Percentiles rank a stretch among this genome's conserved stretches.
These are phyloP conservation scores for Candida anutae DNA, from an alignment of 1,139 yeast genomes.

Conservation along the genomic window DNA sequence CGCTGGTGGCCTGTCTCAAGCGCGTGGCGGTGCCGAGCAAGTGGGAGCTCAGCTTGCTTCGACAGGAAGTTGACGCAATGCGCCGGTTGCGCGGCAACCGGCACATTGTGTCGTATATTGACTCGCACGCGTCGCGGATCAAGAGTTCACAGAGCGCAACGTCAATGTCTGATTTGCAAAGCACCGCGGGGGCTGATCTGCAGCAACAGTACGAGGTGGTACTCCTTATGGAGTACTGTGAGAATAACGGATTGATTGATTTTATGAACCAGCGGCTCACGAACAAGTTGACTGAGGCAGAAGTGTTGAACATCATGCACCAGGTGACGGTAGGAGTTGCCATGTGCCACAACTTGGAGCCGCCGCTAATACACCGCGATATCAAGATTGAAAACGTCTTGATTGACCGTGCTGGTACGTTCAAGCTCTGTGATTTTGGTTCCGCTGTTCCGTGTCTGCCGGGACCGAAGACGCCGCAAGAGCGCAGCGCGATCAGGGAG, in stretches of 20 bases:
- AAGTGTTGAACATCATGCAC: slow-evolving; percentile 73
- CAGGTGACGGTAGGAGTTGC: slow-evolving; percentile 80
- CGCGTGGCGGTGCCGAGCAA: slow-evolving; percentile 72
- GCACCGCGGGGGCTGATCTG: slow-evolving; percentile 12
- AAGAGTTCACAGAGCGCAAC: slow-evolving; percentile 11
- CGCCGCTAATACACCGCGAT: slow-evolving; percentile 86
- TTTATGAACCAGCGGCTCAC: slow-evolving; percentile 89
- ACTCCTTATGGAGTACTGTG: slow-evolving; percentile 86
- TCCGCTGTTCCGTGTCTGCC: slow-evolving; percentile 68
- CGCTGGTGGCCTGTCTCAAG: slow-evolving; percentile 58
- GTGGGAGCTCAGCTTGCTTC: slow-evolving; percentile 53
- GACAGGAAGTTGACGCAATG: slow-evolving; percentile 84
- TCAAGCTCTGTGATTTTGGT: slow-evolving; percentile 90
- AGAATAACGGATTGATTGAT: slow-evolving; percentile 80
- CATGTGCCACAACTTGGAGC: slow-evolving; percentile 77
- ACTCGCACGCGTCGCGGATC: slow-evolving; percentile 86
- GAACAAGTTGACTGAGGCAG: slow-evolving; percentile 73
- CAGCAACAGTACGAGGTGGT: slow-evolving; percentile 73
- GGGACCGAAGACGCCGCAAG: slow-evolving; percentile 60
- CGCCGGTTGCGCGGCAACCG: slow-evolving; percentile 67
- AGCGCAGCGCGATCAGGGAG: slow-evolving; percentile 61
- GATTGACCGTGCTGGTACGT: slow-evolving; percentile 63
- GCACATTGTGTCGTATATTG: slow-evolving; percentile 82
- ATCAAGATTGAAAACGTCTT: slow-evolving; percentile 92
- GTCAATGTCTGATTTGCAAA: slow-evolving; percentile 17